Evolutionary conservation across 495 filamentous ascomycete species (phyloP).

Genomic region (Aeminium ludgeri): DNA sequence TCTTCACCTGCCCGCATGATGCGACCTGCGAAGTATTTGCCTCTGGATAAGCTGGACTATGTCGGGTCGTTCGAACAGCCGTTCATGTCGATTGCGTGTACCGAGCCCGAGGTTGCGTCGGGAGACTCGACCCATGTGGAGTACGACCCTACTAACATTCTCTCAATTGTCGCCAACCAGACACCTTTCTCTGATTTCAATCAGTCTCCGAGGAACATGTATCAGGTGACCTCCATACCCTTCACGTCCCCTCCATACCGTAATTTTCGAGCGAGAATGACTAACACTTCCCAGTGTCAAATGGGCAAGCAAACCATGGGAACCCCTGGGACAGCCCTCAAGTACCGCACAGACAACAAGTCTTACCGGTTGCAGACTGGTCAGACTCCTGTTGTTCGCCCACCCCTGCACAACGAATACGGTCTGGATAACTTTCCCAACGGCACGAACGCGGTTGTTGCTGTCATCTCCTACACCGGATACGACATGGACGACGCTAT

Average conservation of each 20-base stretch:
- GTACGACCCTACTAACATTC: constrained; percentile 86
- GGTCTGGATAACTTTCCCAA: constrained; percentile 97
- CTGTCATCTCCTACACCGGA: constrained; percentile 95
- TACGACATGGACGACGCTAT: constrained; percentile 99
- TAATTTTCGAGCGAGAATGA: too few relatives aligned
- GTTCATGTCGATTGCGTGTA: constrained; percentile 92
- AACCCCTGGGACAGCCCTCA: constrained; percentile 73
- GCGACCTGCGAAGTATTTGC: constrained; percentile 79
- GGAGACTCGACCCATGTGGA: constrained; percentile 87
- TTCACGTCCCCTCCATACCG: too few relatives aligned
- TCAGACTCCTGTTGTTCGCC: constrained; percentile 84
- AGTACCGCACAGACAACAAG: constrained; percentile 92
- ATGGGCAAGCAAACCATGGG: constrained; percentile 99
- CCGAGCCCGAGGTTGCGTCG: constrained; percentile 63
- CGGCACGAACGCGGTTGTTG: constrained; percentile 90
- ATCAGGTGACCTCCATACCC: constrained; percentile 36
- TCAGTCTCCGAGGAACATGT: constrained; percentile 98
- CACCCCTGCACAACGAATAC: constrained; percentile 86
- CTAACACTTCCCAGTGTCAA: constrained; percentile 52
- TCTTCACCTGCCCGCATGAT: constrained; percentile 73
- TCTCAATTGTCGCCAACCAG: constrained; percentile 96
- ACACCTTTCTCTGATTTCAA: constrained; percentile 98
- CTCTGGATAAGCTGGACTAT: constrained; percentile 65
- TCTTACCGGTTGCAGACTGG: constrained; percentile 86
- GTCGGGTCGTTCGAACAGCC: constrained; percentile 92